phyloP scores from a whole-genome alignment of 805 yeast species.

The Candida golubevii region DNA sequence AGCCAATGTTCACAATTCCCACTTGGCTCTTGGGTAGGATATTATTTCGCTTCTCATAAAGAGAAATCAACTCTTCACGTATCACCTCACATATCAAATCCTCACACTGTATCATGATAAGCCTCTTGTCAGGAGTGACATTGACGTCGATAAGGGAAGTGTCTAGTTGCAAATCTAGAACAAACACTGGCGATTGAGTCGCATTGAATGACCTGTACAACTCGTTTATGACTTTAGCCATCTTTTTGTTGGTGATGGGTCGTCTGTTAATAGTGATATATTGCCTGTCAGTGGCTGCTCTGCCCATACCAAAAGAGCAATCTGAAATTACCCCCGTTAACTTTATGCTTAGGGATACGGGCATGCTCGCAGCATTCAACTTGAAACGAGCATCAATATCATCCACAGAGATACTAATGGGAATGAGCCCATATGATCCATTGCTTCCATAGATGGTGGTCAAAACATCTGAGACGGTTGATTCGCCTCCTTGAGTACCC shows the following conservation, averaged over 20 bases:
- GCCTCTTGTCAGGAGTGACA: conserved; percentile 87
- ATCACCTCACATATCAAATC: conserved; percentile 51
- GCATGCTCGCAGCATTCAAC: conserved; percentile 13
- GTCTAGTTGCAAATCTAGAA: conserved; percentile 55
- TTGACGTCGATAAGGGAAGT: conserved; percentile 68
- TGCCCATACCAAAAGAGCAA: conserved; percentile 66
- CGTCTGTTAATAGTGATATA: conserved; percentile 67
- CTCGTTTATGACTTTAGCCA: conserved; percentile 64
- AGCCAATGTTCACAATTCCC: conserved; percentile 23
- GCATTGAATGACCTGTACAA: conserved; percentile 67
- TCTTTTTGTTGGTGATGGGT: conserved; percentile 58
- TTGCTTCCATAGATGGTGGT: conserved; percentile 67
- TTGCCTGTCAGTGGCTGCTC: conserved; percentile 73
- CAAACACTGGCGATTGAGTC: conserved; percentile 67
- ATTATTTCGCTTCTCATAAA: conserved; percentile 42
- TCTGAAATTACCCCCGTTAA: conserved; percentile 64
- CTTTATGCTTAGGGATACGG: conserved; percentile 4
- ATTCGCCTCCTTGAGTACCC: conserved; percentile 53
- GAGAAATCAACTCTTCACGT: conserved; percentile 43
- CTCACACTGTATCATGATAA: conserved; percentile 67
- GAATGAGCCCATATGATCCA: conserved; percentile 54
- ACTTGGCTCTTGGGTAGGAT: conserved; percentile 30
- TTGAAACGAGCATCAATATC: conserved; percentile 24
- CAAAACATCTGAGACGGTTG: conserved; percentile 46
- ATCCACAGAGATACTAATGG: conserved; percentile 41